A percentile compares a stretch with the other conserved stretches of the same genome.
phyloP scores from a whole-genome alignment of 208 protist species.

The Leishmania gerbilli region DNA sequence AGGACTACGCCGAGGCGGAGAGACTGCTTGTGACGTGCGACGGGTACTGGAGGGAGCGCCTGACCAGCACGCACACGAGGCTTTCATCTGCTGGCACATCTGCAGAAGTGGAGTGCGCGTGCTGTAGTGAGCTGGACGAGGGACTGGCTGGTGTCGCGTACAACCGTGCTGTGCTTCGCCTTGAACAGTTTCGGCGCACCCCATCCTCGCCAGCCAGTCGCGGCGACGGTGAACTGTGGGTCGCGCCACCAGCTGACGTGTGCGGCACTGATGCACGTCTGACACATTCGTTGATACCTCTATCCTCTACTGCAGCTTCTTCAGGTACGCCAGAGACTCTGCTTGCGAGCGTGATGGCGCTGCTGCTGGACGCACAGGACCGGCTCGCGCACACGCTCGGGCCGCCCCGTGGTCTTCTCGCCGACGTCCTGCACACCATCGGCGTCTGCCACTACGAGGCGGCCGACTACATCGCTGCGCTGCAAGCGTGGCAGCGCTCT shows the following conservation, averaged over 20 bases:
- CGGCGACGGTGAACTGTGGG: not conserved
- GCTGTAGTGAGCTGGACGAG: constrained; percentile 16
- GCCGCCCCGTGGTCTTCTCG: constrained; percentile 40
- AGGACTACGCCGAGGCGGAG: constrained; percentile 55
- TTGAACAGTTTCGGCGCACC: constrained; percentile 32
- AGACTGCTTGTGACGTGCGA: constrained; percentile 55
- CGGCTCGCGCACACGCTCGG: constrained; percentile 39
- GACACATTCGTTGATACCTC: not conserved
- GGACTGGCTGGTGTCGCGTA: constrained; percentile 37
- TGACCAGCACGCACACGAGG: constrained; percentile 7
- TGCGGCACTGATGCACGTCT: not conserved
- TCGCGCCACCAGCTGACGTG: not conserved
- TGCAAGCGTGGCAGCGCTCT: constrained; percentile 33
- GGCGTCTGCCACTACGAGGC: constrained; percentile 55
- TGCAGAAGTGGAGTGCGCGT: not conserved
- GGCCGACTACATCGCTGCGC: constrained; percentile 17
- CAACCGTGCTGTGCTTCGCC: constrained; percentile 54
- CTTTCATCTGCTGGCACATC: not conserved
- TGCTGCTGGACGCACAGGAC: constrained; percentile 38
- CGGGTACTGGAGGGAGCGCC: constrained; percentile 57
- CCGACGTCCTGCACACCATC: constrained; percentile 63
- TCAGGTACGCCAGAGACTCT: not conserved
- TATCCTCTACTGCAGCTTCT: not conserved
- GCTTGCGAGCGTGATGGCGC: constrained; percentile 7
- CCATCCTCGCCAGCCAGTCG: not conserved